These are phyloP conservation scores for Byssoonygena ceratinophila DNA, from an alignment of 2,329 filamentous ascomycete species.

Conservation along the genomic window DNA sequence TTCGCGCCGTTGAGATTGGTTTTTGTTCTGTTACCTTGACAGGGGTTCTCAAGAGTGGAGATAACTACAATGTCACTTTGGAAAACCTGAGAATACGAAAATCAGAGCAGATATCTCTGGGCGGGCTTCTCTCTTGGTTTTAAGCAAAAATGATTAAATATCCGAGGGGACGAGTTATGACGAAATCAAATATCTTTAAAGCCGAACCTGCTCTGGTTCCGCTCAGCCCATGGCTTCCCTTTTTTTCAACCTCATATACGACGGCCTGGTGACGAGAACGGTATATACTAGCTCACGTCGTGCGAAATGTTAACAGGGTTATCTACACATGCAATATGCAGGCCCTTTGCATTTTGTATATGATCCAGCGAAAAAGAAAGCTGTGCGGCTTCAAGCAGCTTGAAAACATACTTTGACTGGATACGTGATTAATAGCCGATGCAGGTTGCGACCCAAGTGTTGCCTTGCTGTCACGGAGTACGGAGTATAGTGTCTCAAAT, in stretches of 20 bases:
- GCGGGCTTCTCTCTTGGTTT: not conserved
- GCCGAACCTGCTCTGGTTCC: not conserved
- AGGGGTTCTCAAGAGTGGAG: conserved; percentile 4
- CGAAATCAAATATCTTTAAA: not conserved
- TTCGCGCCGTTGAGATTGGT: not conserved
- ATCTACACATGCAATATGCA: not conserved
- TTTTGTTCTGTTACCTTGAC: conserved; percentile 7
- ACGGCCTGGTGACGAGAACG: not conserved
- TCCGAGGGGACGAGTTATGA: not conserved
- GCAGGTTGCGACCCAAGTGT: not conserved
- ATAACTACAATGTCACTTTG: conserved; percentile 7
- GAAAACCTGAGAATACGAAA: conserved; percentile 2
- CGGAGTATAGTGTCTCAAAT: not conserved
- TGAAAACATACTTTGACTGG: no score
- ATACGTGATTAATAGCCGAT: not conserved
- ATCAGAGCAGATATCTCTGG: not conserved
- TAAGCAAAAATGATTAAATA: no score
- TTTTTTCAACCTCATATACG: no score
- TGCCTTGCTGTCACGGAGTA: not conserved
- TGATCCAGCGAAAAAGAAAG: no score
- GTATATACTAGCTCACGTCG: not conserved
- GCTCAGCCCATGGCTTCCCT: not conserved
- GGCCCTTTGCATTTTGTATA: not conserved
- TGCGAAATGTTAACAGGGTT: not conserved
- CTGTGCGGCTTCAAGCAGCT: no score